These are phyloP conservation scores for Fusarium ambrosium DNA, from an alignment of 2,329 filamentous ascomycete genomes.

Conservation along the genomic window DNA sequence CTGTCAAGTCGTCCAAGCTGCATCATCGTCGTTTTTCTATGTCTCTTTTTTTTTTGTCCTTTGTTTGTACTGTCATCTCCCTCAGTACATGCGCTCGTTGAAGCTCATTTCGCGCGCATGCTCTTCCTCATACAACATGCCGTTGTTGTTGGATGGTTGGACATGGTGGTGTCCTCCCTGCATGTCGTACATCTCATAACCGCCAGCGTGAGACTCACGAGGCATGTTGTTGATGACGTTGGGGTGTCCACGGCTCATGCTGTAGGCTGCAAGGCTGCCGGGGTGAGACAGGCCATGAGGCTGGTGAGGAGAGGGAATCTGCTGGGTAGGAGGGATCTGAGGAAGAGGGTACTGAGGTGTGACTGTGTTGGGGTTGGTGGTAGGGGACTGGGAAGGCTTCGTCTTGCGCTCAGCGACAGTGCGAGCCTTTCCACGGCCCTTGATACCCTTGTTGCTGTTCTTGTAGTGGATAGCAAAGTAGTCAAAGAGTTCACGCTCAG, in stretches of 20 bases:
- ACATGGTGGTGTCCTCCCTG: slow-evolving; percentile 53
- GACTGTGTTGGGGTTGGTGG: slow-evolving; percentile 22
- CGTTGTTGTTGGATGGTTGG: slow-evolving; percentile 41
- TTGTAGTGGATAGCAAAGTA: slow-evolving; percentile 94
- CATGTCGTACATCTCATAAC: slow-evolving; percentile 63
- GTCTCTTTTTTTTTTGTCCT: slow-evolving; percentile 4
- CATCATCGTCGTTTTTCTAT: slow-evolving; percentile 13
- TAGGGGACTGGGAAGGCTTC: slow-evolving; percentile 47
- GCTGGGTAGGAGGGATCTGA: slow-evolving; percentile 44
- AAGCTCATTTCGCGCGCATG: slow-evolving; percentile 58
- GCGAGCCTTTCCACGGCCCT: slow-evolving; percentile 90
- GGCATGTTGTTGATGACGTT: slow-evolving; percentile 46
- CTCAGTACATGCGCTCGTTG: slow-evolving; percentile 60
- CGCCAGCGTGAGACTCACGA: slow-evolving; percentile 49
- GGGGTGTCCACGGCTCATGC: slow-evolving; percentile 48
- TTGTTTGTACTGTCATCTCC: neutral
- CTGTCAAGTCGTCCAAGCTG: slow-evolving; percentile 17
- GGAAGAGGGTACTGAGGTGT: slow-evolving; percentile 45
- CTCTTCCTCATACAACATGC: slow-evolving; percentile 61
- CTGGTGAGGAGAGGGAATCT: slow-evolving; percentile 33
- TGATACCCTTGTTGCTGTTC: slow-evolving; percentile 98
- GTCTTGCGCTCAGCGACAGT: slow-evolving; percentile 64
- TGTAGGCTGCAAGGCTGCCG: slow-evolving; percentile 51
- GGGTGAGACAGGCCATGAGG: slow-evolving; percentile 48
- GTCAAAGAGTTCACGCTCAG: slow-evolving; percentile 82